A percentile compares a stretch with the other conserved stretches of the same genome.
These are phyloP conservation scores for Metschnikowia reukaufii DNA, from an alignment of 805 yeast genomes.

Conservation along the genomic window DNA sequence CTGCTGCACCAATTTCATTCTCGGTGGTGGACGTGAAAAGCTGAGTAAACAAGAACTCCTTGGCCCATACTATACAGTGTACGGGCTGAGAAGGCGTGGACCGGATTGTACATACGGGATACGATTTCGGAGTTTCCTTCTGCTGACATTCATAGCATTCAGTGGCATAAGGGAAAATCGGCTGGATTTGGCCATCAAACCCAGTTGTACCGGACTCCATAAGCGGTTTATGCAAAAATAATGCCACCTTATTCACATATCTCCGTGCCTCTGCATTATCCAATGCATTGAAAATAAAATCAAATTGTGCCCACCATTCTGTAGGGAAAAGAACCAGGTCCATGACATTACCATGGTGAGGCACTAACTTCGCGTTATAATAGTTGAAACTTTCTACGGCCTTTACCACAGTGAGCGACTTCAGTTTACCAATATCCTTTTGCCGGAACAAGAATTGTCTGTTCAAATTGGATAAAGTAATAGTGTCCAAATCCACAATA, in stretches of 20 bases:
- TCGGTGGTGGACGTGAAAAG: conserved; percentile 58
- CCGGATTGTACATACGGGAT: conserved; percentile 94
- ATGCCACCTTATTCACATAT: conserved; percentile 80
- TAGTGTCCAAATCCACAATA: conserved; percentile 92
- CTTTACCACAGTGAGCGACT: conserved; percentile 78
- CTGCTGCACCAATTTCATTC: conserved; percentile 21
- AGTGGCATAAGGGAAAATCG: conserved; percentile 74
- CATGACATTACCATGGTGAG: conserved; percentile 88
- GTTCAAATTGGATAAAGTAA: conserved; percentile 87
- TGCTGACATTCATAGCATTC: conserved; percentile 94
- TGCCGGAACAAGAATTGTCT: conserved; percentile 90
- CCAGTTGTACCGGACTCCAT: conserved; percentile 97
- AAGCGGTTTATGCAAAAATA: conserved; percentile 70
- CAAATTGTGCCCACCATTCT: conserved; percentile 72
- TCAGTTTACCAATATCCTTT: conserved; percentile 85
- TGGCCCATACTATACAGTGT: conserved; percentile 98
- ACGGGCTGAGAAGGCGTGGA: conserved; percentile 96
- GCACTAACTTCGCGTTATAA: conserved; percentile 56
- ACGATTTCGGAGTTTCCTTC: conserved; percentile 85
- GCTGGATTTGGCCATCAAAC: conserved; percentile 89
- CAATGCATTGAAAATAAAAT: conserved; percentile 83
- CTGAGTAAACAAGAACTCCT: conserved; percentile 81
- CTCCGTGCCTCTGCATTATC: conserved; percentile 92
- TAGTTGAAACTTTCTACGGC: conserved; percentile 76
- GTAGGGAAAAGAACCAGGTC: conserved; percentile 69